Percentiles rank a stretch among this genome's conserved stretches.
Conservation (phyloP, 495 filamentous ascomycete species). For the Penicillium samsonianum region DNA sequence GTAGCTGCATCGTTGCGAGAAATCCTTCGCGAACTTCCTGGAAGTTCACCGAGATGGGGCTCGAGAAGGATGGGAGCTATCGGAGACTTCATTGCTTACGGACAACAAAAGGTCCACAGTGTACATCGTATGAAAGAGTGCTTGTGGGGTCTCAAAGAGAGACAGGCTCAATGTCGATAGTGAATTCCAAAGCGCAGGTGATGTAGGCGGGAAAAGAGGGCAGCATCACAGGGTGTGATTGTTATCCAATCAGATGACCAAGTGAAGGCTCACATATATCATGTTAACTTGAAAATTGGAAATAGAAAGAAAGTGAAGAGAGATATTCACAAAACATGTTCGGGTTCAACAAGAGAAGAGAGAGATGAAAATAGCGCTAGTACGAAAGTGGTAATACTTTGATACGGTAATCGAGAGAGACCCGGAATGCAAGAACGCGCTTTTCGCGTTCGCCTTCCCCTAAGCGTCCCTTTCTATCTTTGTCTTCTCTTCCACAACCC, state of each 20-base stretch:
- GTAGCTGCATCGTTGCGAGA: conserved; percentile 72
- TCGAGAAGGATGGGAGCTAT: conserved; percentile 27
- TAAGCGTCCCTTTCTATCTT: conserved; percentile 12
- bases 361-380: conserved; percentile 16
- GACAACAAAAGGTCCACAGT: not conserved
- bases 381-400: conserved; percentile 27
- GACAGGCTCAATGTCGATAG: not conserved
- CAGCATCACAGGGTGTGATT: conserved; percentile 9
- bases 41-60: conserved; percentile 22
- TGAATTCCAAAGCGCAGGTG: not conserved
- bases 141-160: not conserved
- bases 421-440: conserved; percentile 29
- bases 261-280: not conserved
- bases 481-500: conserved; percentile 5
- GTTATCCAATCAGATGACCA: not conserved
- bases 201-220: not conserved
- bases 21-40: conserved; percentile 30
- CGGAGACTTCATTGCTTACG: conserved; percentile 11
- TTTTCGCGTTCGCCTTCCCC: conserved; percentile 32
- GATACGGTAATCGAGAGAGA: conserved; percentile 19
- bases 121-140: conserved; percentile 2
- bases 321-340: not conserved
- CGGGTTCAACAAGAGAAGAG: not conserved
- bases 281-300: not conserved
- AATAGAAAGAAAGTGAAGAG: not conserved